phyloP scores from a whole-genome alignment of 1,284 basidiomycete species.

The Malassezia sp. region DNA sequence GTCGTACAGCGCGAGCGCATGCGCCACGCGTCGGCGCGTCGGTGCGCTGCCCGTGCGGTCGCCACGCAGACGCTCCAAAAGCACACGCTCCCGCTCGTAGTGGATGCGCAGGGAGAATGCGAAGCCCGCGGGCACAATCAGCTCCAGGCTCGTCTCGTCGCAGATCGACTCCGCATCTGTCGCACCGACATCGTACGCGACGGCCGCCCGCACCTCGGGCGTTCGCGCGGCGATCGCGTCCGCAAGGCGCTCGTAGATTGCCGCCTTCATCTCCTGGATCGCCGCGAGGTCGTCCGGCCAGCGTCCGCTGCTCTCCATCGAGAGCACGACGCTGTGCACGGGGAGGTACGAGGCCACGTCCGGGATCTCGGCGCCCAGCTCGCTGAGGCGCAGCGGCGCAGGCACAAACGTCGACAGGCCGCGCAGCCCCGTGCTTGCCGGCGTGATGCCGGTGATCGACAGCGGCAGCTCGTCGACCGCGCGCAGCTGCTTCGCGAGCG shows the following conservation, averaged over 20 bases:
- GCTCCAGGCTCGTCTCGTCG: conserved; percentile 64
- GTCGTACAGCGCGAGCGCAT: conserved; percentile 59
- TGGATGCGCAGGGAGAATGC: conserved; percentile 73
- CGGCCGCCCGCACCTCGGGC: conserved; percentile 8
- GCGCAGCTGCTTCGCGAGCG: conserved; percentile 65
- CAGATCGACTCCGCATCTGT: conserved; percentile 49
- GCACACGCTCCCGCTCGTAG: conserved; percentile 71
- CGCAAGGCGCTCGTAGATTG: conserved; percentile 53
- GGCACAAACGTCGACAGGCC: conserved; percentile 68
- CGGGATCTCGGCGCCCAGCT: conserved; percentile 38
- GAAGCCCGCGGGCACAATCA: conserved; percentile 71
- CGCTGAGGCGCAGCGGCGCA: conserved; percentile 51
- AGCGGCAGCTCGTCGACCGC: conserved; percentile 65
- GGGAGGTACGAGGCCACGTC: conserved; percentile 48
- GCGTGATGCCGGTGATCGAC: conserved; percentile 60
- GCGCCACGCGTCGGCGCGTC: conserved; percentile 54
- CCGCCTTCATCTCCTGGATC: conserved; percentile 88
- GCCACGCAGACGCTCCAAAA: conserved; percentile 61
- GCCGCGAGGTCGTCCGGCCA: conserved; percentile 93
- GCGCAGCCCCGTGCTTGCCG: conserved; percentile 61
- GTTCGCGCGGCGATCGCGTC: conserved; percentile 25
- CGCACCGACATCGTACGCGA: conserved; percentile 50
- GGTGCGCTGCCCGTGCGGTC: conserved; percentile 40
- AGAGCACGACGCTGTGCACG: conserved; percentile 50
- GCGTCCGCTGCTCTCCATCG: conserved; percentile 63